phyloP scores from a whole-genome alignment of 352 stramenopile species.

The Pythium aristosporum region DNA sequence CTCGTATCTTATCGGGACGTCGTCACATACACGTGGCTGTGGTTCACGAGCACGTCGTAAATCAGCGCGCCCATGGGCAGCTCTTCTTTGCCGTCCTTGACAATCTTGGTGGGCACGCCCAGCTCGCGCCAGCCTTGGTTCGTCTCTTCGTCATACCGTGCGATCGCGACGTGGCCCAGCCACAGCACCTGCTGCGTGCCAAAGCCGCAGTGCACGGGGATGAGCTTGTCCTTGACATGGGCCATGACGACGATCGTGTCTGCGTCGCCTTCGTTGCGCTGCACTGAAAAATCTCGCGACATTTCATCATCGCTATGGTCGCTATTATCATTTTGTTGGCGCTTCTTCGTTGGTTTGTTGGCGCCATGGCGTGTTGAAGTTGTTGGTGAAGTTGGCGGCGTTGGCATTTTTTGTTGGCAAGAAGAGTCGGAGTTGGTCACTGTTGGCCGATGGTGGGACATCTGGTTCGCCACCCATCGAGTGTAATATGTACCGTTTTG shows the following conservation, averaged over 20 bases:
- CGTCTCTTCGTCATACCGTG: conserved; percentile 56
- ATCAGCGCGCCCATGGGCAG: conserved; percentile 57
- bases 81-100: conserved; percentile 43
- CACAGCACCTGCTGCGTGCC: conserved; percentile 72
- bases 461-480: neutral
- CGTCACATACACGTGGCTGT: conserved; percentile 66
- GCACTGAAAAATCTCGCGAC: conserved; percentile 16
- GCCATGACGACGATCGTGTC: conserved; percentile 61
- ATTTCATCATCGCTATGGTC: conserved; percentile 14
- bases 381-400: conserved; percentile 14
- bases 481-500: conserved; percentile 11
- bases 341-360: neutral
- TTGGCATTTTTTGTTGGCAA: conserved; percentile 1
- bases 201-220: conserved; percentile 66
- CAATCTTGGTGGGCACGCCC: conserved; percentile 41
- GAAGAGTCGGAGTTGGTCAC: neutral
- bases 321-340: neutral
- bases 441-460: neutral
- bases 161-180: conserved; percentile 72
- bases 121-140: conserved; percentile 53
- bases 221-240: conserved; percentile 72
- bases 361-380: conserved; percentile 21
- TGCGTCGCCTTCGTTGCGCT: conserved; percentile 46
- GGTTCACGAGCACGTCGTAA: conserved; percentile 59
- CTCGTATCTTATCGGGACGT: conserved; percentile 28